Evolutionary conservation across 2,329 filamentous ascomycete species (phyloP), one percentile per base, ranked within the genome.

Genomic region (Penicillium palitans): DNA sequence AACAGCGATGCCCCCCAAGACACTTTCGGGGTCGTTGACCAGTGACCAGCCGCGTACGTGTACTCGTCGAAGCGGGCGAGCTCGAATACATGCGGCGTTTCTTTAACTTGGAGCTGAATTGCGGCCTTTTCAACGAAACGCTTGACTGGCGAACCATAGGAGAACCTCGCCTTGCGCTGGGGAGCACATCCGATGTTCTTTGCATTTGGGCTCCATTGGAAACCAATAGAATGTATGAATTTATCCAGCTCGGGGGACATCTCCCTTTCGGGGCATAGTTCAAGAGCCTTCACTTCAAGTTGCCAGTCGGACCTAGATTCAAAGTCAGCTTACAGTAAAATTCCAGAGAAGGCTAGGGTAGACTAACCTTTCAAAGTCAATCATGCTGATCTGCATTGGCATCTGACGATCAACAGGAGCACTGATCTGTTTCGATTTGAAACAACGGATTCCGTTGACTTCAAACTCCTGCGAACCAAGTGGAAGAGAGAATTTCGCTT

Each of bases 1-100:
- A 72, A 74, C 10, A 78, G 51, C 0, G 69, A 72, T 17, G 70
- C 73, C 2, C 74, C 74, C 76, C 76, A 79, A 2, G 69, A 70
- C 15, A 71, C 54, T 15, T 37, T 72, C 3, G 61, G 66, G 3
- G 68, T 31, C 15, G 35, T 42, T 6, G 35, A 33, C 58, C 56
- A 61, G 5, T 45, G 40, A 2, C 37, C 27, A 29, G 24, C 21
- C 13, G 29, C 25, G 3, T 12, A 25, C 6, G 17, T 48, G 15
- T 76, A 78, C 35, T 72, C 66, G 54, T 80, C 78, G 53, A 77
- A 78, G 6, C 77, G 73, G 9, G 75, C 71, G 35, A 80, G 66
- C 57, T 79, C 78, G n/a, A 80, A 68, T 9, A 74, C 68, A 53
- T 76, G 77, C 2, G 73, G 70, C 0, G 76, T 78, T 7, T 69